Evolutionary conservation across 139 green algal species (phyloP).

Genomic region (Asterochloris sp.): DNA sequence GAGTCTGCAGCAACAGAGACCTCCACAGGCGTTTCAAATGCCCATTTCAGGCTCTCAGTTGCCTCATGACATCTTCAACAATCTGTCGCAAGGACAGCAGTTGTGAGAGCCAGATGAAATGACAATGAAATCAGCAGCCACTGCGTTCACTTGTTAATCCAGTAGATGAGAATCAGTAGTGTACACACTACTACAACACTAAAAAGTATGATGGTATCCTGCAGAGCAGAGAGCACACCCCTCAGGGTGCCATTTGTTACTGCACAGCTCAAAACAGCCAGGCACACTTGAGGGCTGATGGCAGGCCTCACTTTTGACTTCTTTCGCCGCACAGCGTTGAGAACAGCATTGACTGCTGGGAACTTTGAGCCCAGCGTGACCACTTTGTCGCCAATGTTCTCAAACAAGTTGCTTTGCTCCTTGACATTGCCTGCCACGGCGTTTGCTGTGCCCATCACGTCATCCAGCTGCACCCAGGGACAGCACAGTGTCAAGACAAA

Average conservation of each 20-base stretch:
- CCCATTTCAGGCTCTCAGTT: too few species aligned
- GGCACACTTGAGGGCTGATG: neutral
- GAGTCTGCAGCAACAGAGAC: too few species aligned
- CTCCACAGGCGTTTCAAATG: too few species aligned
- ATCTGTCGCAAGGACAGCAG: too few species aligned
- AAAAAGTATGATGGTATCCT: constrained; percentile 88
- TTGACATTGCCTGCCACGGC: constrained; percentile 56
- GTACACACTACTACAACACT: constrained; percentile 76
- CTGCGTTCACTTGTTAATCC: constrained; percentile 45
- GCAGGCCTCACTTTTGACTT: constrained; percentile 44
- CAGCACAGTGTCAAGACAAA: neutral
- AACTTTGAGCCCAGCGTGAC: constrained; percentile 63
- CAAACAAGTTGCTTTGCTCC: constrained; percentile 59
- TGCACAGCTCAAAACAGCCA: neutral
- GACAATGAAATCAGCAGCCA: too few species aligned
- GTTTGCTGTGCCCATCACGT: constrained; percentile 73
- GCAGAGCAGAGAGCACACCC: neutral
- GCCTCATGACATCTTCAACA: too few species aligned
- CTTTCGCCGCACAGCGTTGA: constrained; percentile 84
- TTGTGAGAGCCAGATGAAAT: too few species aligned
- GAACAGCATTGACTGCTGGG: constrained; percentile 79
- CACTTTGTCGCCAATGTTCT: constrained; percentile 55
- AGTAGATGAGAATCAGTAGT: constrained; percentile 87
- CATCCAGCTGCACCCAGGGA: constrained; percentile 61
- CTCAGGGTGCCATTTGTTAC: neutral